Evolutionary conservation across 371 early-diverging fungal species (phyloP).

Genomic region (Coemansia sp.): DNA sequence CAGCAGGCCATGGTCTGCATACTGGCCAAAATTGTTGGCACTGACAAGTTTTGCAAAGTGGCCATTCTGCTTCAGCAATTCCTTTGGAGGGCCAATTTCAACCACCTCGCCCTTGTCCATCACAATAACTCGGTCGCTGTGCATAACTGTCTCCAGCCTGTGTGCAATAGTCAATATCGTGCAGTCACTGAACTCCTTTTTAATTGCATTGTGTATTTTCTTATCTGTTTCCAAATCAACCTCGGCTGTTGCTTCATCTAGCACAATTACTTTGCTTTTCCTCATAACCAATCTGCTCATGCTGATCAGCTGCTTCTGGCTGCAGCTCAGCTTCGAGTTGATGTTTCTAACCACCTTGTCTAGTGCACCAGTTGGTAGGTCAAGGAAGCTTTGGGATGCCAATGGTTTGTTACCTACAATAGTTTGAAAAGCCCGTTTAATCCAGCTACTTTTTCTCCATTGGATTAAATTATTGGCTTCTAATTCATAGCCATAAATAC

Average conservation of each 20-base stretch:
- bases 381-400: too few species aligned
- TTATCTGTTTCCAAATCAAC: conserved; percentile 61
- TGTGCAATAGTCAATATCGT: conserved; percentile 69
- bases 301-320: conserved; percentile 68
- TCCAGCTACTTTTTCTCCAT: conserved; percentile 52
- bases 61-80: conserved; percentile 52
- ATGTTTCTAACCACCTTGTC: too few species aligned
- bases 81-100: conserved; percentile 60
- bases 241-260: conserved; percentile 65
- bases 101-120: conserved; percentile 56
- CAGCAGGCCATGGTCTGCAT: too few species aligned
- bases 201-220: conserved; percentile 59
- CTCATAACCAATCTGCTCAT: conserved; percentile 60
- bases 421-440: neutral
- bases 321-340: conserved; percentile 28
- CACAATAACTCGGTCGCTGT: conserved; percentile 61
- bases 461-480: neutral
- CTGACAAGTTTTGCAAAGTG: conserved; percentile 37
- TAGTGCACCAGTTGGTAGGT: too few species aligned
- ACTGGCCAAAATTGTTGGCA: conserved; percentile 10
- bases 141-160: conserved; percentile 57
- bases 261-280: conserved; percentile 56
- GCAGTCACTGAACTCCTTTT: conserved; percentile 52
- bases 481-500: too few species aligned
- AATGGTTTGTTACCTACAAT: neutral